phyloP scores from a whole-genome alignment of 2,329 filamentous ascomycete genomes.

The Akanthomyces dipterigenus region DNA sequence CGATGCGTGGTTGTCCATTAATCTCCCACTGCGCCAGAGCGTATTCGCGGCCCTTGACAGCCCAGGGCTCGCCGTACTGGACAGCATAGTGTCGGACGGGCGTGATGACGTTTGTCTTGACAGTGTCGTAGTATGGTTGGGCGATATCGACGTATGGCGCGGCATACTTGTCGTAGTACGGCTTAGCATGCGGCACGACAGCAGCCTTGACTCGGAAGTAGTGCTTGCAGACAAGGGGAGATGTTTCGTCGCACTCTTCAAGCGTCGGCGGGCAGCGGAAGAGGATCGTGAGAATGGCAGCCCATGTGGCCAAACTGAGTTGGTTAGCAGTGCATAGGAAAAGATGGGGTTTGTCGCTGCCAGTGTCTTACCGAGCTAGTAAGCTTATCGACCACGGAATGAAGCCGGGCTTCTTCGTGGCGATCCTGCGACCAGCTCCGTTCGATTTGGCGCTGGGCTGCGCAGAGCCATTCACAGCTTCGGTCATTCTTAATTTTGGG shows the following conservation, averaged over 20 bases:
- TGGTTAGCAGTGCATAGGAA: constrained; percentile 9
- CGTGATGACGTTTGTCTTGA: constrained; percentile 58
- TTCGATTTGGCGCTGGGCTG: constrained; percentile 28
- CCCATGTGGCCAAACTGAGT: constrained; percentile 73
- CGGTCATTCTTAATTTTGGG: constrained; percentile 28
- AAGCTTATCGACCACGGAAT: constrained; percentile 38
- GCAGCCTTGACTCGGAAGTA: constrained; percentile 62
- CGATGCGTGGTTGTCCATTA: constrained; percentile 67
- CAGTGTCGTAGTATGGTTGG: constrained; percentile 64
- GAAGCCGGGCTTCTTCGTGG: constrained; percentile 23
- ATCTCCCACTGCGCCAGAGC: constrained; percentile 70
- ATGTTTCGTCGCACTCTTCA: constrained; percentile 59
- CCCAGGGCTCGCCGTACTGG: constrained; percentile 68
- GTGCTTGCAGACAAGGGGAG: constrained; percentile 74
- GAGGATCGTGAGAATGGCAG: constrained; percentile 69
- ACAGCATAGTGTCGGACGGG: constrained; percentile 62
- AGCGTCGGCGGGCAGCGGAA: constrained; percentile 74
- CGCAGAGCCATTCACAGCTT: constrained; percentile 34
- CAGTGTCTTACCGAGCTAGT: constrained; percentile 45
- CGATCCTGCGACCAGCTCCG: constrained; percentile 22
- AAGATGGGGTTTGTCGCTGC: neutral
- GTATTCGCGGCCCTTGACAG: constrained; percentile 61
- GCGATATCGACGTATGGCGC: constrained; percentile 73
- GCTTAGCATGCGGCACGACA: constrained; percentile 68
- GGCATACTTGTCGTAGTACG: constrained; percentile 80